Percentiles rank a stretch among this genome's conserved stretches.
Conservation (phyloP, 2,329 filamentous ascomycete species). For the Spiromastix sp. region DNA sequence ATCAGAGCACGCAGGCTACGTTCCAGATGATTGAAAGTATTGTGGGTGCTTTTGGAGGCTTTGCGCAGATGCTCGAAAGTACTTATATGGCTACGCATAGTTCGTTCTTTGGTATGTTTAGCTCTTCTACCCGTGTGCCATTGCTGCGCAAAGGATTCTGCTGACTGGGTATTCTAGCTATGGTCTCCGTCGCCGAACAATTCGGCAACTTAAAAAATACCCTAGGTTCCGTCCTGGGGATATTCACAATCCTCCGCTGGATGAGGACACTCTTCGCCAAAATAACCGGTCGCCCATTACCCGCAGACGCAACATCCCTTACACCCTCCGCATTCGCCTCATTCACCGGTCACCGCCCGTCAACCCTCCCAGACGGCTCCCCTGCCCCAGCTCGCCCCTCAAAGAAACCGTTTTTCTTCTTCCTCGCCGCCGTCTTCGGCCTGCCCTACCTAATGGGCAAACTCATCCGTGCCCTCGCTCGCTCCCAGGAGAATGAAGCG, state of each 20-base stretch:
- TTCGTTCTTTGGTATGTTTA: constrained; percentile 82
- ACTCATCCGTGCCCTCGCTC: constrained; percentile 74
- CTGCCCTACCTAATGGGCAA: constrained; percentile 96
- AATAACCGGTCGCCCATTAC: constrained; percentile 79
- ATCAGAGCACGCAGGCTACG: constrained; percentile 87
- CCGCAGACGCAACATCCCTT: constrained; percentile 74
- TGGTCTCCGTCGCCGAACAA: constrained; percentile 97
- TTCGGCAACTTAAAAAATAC: constrained; percentile 90
- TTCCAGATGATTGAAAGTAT: constrained; percentile 98
- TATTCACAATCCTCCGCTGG: constrained; percentile 94
- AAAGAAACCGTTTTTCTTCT: constrained; percentile 93
- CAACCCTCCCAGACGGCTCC: constrained; percentile 53
- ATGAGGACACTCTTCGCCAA: constrained; percentile 84
- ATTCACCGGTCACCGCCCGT: constrained; percentile 60
- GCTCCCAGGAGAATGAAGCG: constrained; percentile 70
- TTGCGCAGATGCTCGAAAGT: constrained; percentile 98
- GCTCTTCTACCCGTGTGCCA: not conserved
- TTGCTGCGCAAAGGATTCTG: not conserved
- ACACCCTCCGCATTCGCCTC: constrained; percentile 85
- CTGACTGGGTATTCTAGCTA: constrained; percentile 48
- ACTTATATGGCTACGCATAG: constrained; percentile 99
- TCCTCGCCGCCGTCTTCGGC: constrained; percentile 86
- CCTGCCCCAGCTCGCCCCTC: constrained; percentile 62
- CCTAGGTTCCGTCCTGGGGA: constrained; percentile 83
- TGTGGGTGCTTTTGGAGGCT: constrained; percentile 91